These are phyloP conservation scores for Chaetomidium leptoderma DNA, from an alignment of 495 filamentous ascomycete genomes.

Conservation along the genomic window DNA sequence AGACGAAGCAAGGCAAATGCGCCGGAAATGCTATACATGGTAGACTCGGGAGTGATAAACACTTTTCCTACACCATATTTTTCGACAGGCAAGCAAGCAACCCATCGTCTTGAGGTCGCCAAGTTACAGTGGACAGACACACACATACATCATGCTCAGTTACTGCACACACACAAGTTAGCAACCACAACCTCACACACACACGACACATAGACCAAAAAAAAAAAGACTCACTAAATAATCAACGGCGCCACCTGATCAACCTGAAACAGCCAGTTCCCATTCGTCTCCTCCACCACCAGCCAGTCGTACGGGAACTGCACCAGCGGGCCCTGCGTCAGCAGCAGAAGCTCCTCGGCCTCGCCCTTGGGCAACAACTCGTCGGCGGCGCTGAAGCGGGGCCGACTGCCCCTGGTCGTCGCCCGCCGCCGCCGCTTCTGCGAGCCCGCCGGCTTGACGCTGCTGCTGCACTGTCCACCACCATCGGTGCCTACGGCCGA, in stretches of 20 bases:
- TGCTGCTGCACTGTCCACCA: not conserved
- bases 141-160: no score
- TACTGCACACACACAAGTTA: constrained; percentile 1
- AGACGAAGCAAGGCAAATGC: not conserved
- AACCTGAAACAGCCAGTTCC: constrained; percentile 95
- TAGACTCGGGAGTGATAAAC: no score
- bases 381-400: constrained; percentile 58
- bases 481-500: constrained; percentile 8
- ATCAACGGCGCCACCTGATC: constrained; percentile 93
- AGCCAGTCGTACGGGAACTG: constrained; percentile 96
- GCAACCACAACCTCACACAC: not conserved
- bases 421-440: constrained; percentile 58
- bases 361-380: constrained; percentile 67
- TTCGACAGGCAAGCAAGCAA: not conserved
- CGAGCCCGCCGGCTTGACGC: constrained; percentile 29
- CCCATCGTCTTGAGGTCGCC: not conserved
- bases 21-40: not conserved
- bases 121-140: not conserved
- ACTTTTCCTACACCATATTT: not conserved
- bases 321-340: constrained; percentile 86
- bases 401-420: constrained; percentile 69
- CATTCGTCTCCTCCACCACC: constrained; percentile 79
- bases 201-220: not conserved
- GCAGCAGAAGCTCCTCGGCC: constrained; percentile 72
- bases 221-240: constrained; percentile 75